Conservation (phyloP, 1,139 yeast genomes). For the Tardiomyces blankii region DNA sequence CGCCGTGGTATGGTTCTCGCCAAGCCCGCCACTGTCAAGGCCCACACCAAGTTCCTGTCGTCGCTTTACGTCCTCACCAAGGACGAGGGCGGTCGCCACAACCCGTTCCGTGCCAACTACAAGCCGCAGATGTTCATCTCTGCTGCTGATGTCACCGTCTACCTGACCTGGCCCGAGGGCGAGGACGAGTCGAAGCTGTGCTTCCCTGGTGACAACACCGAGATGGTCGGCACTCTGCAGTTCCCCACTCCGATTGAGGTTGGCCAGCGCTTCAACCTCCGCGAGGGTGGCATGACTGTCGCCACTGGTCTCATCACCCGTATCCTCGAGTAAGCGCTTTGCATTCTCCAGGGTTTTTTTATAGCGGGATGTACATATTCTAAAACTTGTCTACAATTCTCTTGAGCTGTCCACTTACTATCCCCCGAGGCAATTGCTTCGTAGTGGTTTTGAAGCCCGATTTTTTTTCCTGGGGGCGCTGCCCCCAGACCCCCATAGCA, state of each 20-base stretch:
- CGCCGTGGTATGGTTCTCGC: constrained; percentile 97
- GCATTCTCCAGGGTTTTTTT: no score
- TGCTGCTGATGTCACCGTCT: constrained; percentile 92
- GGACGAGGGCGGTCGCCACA: constrained; percentile 99
- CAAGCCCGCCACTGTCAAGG: constrained; percentile 84
- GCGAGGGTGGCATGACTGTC: constrained; percentile 99
- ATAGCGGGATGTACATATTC: not conserved
- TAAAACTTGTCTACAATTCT: not conserved
- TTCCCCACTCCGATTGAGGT: constrained; percentile 92
- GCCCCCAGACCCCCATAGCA: no score
- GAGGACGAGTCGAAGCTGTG: constrained; percentile 81
- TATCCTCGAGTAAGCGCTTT: constrained; percentile 50
- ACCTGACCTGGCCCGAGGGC: constrained; percentile 84
- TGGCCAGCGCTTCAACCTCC: constrained; percentile 96
- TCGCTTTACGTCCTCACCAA: constrained; percentile 85
- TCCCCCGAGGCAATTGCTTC: no score
- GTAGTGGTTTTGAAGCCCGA: no score
- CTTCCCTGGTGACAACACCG: constrained; percentile 97
- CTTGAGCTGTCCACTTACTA: no score
- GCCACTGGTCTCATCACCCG: constrained; percentile 98
- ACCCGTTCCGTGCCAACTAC: constrained; percentile 94
- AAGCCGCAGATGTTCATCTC: constrained; percentile 97
- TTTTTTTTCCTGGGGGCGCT: no score
- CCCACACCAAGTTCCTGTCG: constrained; percentile 90
- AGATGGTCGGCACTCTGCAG: constrained; percentile 86